These are phyloP conservation scores for Scheffersomyces illinoinensis DNA, from an alignment of 1,139 yeast species.

Conservation along the genomic window DNA sequence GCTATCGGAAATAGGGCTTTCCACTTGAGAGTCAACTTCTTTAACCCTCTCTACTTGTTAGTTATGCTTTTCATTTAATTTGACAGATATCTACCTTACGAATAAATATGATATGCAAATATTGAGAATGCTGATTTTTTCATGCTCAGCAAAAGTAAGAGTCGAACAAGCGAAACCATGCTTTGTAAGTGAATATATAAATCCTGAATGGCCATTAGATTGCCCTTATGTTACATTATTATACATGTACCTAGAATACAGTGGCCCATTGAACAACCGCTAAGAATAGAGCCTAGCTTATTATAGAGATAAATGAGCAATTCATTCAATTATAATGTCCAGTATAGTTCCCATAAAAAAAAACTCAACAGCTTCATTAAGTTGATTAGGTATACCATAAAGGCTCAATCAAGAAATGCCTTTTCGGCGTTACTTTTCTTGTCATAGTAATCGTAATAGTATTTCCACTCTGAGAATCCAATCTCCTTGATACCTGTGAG, in stretches of 20 bases:
- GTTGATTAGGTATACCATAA: not conserved
- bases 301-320: too few relatives aligned
- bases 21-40: not conserved
- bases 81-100: not conserved
- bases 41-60: not conserved
- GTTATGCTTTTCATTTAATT: too few relatives aligned
- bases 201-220: not conserved
- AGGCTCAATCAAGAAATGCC: conserved; percentile 1
- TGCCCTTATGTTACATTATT: not conserved
- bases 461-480: conserved; percentile 45
- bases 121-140: not conserved
- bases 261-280: not conserved
- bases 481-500: conserved; percentile 40
- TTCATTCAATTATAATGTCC: not conserved
- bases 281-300: too few relatives aligned
- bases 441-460: conserved; percentile 41
- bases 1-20: not conserved
- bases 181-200: not conserved
- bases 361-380: not conserved
- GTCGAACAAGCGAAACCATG: not conserved
- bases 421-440: conserved; percentile 13
- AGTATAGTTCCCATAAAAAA: not conserved
- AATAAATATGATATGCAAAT: too few relatives aligned
- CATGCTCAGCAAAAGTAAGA: not conserved
- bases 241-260: not conserved